A percentile compares a stretch with the other conserved stretches of the same genome.
phyloP scores from a whole-genome alignment of 163 green algal species.

The Volvox carteri region DNA sequence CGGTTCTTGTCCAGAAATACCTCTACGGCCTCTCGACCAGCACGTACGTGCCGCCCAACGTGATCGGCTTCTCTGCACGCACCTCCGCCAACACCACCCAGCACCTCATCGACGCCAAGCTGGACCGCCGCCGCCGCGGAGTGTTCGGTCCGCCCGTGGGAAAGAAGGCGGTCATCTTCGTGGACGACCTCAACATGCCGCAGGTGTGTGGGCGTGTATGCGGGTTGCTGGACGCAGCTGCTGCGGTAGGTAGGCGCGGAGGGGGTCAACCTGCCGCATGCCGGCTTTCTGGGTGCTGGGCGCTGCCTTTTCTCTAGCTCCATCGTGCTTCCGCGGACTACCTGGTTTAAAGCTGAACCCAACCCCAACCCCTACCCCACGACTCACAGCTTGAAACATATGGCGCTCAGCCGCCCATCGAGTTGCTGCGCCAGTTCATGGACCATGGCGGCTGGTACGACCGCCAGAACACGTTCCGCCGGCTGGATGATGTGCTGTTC shows the following conservation, averaged over 20 bases:
- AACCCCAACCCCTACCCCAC: no score
- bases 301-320: no score
- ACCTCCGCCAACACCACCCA: conserved; percentile 81
- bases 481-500: conserved; percentile 81
- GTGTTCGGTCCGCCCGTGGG: conserved; percentile 82
- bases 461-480: conserved; percentile 80
- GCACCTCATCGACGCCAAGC: conserved; percentile 81
- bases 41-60: conserved; percentile 74
- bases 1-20: conserved; percentile 80
- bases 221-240: no score
- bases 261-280: no score
- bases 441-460: conserved; percentile 84
- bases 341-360: no score
- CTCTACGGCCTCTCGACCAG: conserved; percentile 71
- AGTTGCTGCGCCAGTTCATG: conserved; percentile 87
- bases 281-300: no score
- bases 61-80: conserved; percentile 82
- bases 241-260: background rate
- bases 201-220: conserved; percentile 51
- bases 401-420: conserved; percentile 84
- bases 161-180: conserved; percentile 80
- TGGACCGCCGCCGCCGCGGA: conserved; percentile 79
- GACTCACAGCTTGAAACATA: conserved; percentile 79
- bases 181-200: conserved; percentile 92
- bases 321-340: no score